phyloP scores from a whole-genome alignment of 2,329 filamentous ascomycete genomes.

The Aureobasidium sp. region DNA sequence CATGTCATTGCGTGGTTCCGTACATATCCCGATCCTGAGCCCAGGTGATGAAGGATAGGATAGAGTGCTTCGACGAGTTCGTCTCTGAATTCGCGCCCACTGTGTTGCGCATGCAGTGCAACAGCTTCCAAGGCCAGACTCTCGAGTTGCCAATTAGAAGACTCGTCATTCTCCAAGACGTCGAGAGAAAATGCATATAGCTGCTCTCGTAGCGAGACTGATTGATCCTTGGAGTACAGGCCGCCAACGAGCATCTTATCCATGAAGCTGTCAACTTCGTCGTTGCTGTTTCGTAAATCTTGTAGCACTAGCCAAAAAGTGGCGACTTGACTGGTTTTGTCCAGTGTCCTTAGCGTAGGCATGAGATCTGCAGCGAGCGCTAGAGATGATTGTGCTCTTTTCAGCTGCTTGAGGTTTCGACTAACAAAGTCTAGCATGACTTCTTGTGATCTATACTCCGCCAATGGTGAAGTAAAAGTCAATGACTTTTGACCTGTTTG shows the following conservation, averaged over 20 bases:
- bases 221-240: constrained; percentile 16
- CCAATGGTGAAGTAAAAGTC: constrained; percentile 24
- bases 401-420: neutral
- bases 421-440: constrained; percentile 22
- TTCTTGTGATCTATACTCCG: constrained; percentile 25
- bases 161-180: constrained; percentile 44
- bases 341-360: constrained; percentile 52
- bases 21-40: constrained; percentile 59
- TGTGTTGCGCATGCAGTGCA: constrained; percentile 64
- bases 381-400: neutral
- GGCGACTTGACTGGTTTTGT: constrained; percentile 55
- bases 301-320: constrained; percentile 76
- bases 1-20: constrained; percentile 76
- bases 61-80: constrained; percentile 90
- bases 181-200: constrained; percentile 63
- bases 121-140: constrained; percentile 76
- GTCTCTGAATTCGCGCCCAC: constrained; percentile 63
- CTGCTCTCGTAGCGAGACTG: constrained; percentile 45
- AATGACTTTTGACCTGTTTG: constrained; percentile 1
- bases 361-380: constrained; percentile 55
- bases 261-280: constrained; percentile 47
- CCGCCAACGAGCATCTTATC: constrained; percentile 58
- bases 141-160: constrained; percentile 63
- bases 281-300: constrained; percentile 55
- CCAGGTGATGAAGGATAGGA: constrained; percentile 81